Evolutionary conservation across 164 flowering plant genomes (phyloP).

Genomic region (Platanus orientalis): DNA sequence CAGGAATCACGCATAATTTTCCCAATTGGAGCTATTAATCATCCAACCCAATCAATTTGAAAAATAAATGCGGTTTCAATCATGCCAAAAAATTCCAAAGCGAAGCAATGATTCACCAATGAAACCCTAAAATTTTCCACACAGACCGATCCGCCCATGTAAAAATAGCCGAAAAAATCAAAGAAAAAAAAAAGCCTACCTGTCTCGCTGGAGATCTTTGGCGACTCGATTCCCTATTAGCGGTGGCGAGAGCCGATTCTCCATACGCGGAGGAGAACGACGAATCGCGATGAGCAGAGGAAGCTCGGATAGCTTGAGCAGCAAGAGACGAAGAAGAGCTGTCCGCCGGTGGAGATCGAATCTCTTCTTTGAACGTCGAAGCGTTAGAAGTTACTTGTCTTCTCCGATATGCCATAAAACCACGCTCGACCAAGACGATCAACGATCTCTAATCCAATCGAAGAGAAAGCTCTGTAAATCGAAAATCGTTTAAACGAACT

Average conservation of each 20-base stretch:
- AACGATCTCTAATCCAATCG: no score
- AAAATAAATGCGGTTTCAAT: no score
- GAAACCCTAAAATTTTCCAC: not conserved
- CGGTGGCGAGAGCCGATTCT: conserved; percentile 28
- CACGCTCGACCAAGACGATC: no score
- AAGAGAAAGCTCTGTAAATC: no score
- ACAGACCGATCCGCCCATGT: not conserved
- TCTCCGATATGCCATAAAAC: conserved; percentile 52
- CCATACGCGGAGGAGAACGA: conserved; percentile 56
- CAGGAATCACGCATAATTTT: no score
- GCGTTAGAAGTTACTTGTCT: conserved; percentile 29
- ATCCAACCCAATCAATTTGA: no score
- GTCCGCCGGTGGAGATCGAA: conserved; percentile 8
- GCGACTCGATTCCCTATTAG: conserved; percentile 21
- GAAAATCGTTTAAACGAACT: no score
- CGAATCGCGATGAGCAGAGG: conserved; percentile 64
- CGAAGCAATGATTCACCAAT: no score
- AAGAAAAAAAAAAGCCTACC: conserved; percentile 3
- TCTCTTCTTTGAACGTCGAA: conserved; percentile 38
- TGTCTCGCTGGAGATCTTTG: conserved; percentile 22
- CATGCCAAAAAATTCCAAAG: no score
- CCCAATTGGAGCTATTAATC: no score
- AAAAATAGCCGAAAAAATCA: not conserved
- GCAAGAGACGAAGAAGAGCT: conserved; percentile 41
- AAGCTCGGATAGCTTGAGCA: conserved; percentile 81